Percentiles rank a stretch among this genome's conserved stretches.
Evolutionary conservation across 140 eudicot genomes (phyloP).

Genomic region (Stevia rebaudiana): DNA sequence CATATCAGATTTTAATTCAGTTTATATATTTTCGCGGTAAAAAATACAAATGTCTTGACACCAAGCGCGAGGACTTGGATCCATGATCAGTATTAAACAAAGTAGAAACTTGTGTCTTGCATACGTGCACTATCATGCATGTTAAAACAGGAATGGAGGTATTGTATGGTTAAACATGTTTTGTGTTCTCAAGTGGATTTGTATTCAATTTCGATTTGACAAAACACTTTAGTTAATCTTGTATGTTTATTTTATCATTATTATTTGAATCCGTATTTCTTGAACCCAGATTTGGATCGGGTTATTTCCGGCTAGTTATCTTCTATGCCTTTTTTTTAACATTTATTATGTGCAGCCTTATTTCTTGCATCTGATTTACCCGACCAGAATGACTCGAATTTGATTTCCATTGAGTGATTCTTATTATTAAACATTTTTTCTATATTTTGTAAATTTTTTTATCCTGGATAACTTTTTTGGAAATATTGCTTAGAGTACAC

Average conservation of each 20-base stretch:
- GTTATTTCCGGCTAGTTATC: background rate
- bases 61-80: slow-evolving; percentile 14
- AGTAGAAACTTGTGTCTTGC: background rate
- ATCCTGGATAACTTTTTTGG: no score
- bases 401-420: background rate
- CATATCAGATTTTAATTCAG: slow-evolving; percentile 32
- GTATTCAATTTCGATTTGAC: slow-evolving; percentile 5
- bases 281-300: background rate
- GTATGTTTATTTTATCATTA: background rate
- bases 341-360: background rate
- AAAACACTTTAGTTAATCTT: background rate
- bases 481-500: no score
- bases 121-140: background rate
- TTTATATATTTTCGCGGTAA: slow-evolving; percentile 26
- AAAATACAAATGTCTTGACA: slow-evolving; percentile 9
- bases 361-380: background rate
- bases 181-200: background rate
- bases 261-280: background rate
- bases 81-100: slow-evolving; percentile 9
- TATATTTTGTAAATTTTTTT: no score
- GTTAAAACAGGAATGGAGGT: background rate
- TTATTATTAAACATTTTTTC: no score
- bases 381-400: background rate
- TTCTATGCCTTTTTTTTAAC: background rate
- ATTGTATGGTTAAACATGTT: background rate